Evolutionary conservation across 805 yeast species (phyloP).

Genomic region (Barnettozyma populi): DNA sequence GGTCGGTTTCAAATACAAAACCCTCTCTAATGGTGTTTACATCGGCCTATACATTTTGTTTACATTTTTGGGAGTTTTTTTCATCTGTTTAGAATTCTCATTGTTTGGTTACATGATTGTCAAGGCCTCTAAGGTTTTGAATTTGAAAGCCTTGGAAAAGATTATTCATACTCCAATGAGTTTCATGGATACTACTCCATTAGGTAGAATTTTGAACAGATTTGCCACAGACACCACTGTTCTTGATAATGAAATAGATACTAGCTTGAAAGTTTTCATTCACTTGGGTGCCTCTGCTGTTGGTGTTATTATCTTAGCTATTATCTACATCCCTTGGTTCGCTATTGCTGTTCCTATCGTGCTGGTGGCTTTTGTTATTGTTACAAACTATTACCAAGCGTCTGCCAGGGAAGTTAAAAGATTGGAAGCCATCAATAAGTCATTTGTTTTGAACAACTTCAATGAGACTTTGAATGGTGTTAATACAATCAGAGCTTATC

Average conservation of each 20-base stretch:
- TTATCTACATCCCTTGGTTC: conserved; percentile 69
- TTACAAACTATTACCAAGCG: conserved; percentile 56
- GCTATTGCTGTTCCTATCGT: conserved; percentile 52
- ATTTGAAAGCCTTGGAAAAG: conserved; percentile 46
- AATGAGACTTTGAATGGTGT: conserved; percentile 64
- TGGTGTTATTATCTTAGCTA: conserved; percentile 55
- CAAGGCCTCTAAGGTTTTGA: conserved; percentile 12
- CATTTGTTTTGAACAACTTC: conserved; percentile 63
- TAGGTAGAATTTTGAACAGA: conserved; percentile 75
- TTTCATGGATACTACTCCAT: conserved; percentile 75
- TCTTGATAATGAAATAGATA: conserved; percentile 68
- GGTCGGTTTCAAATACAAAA: conserved; percentile 49
- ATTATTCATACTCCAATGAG: conserved; percentile 72
- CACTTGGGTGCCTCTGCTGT: conserved; percentile 41
- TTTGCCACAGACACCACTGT: conserved; percentile 80
- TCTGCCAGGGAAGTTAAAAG: conserved; percentile 73
- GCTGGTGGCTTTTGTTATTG: conserved; percentile 31
- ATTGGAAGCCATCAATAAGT: conserved; percentile 64
- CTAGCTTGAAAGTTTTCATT: conserved; percentile 52
- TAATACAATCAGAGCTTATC: conserved; percentile 56
- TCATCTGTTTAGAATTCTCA: conserved; percentile 35
- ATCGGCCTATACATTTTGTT: conserved; percentile 60
- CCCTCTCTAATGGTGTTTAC: conserved; percentile 44
- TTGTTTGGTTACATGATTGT: conserved; percentile 11
- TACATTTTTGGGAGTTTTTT: conserved; percentile 40